These are phyloP conservation scores for Pontederia paniculata DNA, from an alignment of 176 grass and related monocot species.

Conservation along the genomic window DNA sequence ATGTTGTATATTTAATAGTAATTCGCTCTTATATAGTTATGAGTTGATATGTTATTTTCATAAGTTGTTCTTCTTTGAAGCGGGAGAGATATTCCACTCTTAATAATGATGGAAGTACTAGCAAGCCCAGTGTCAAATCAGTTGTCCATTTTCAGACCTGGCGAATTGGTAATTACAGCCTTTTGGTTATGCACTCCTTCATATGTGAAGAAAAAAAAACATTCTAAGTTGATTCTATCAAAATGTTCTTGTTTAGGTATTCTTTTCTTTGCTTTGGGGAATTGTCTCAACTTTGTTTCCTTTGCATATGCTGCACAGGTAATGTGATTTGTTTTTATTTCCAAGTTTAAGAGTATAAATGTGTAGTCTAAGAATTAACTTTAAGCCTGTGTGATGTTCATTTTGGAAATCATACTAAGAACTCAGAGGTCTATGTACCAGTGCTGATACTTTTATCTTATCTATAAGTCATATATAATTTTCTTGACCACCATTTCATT, in stretches of 20 bases:
- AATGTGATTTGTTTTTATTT: slow-evolving; percentile 16
- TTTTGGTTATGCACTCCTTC: slow-evolving; percentile 8
- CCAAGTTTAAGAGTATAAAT: neutral
- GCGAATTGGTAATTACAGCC: slow-evolving; percentile 54
- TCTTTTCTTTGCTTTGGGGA: slow-evolving; percentile 76
- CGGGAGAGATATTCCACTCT: slow-evolving; percentile 62
- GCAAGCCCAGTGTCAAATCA: slow-evolving; percentile 57
- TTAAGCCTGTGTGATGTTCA: neutral
- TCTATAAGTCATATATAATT: too few relatives aligned
- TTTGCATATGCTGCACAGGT: slow-evolving; percentile 97
- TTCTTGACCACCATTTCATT: too few relatives aligned
- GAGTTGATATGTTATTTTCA: neutral
- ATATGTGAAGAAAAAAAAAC: neutral
- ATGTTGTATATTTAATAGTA: too few relatives aligned
- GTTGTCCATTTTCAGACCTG: slow-evolving; percentile 94
- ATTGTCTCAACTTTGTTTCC: slow-evolving; percentile 97
- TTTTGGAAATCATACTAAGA: slow-evolving; percentile 2
- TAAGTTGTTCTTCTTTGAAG: slow-evolving; percentile 34
- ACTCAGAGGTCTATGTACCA: too few relatives aligned
- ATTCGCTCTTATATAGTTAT: too few relatives aligned
- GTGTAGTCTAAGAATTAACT: too few relatives aligned
- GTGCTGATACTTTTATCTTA: too few relatives aligned
- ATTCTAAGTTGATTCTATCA: slow-evolving; percentile 22
- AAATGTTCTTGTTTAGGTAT: slow-evolving; percentile 58
- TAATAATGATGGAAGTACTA: slow-evolving; percentile 53